Conservation (phyloP, 441 rosid species). For the Manihot esculenta region DNA sequence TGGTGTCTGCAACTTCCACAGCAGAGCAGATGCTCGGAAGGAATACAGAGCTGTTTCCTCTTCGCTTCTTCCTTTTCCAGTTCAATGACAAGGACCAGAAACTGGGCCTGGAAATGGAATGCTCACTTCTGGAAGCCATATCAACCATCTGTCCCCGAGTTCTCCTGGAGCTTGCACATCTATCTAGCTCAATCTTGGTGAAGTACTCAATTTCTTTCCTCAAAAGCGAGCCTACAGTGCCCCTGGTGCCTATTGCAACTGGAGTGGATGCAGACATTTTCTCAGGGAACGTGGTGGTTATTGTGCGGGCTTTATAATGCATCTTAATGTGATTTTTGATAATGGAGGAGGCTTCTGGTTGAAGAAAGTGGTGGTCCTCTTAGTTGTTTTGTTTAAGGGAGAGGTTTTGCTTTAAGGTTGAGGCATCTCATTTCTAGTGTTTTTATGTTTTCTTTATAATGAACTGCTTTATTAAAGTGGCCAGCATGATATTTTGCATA, state of each 20-base stretch:
- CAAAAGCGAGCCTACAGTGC: slow-evolving; percentile 80
- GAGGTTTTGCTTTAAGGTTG: slow-evolving; percentile 18
- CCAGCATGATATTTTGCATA: slow-evolving; percentile 44
- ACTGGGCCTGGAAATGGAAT: slow-evolving; percentile 41
- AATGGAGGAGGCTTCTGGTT: slow-evolving; percentile 30
- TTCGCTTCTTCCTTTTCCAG: slow-evolving; percentile 64
- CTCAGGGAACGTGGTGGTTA: slow-evolving; percentile 18
- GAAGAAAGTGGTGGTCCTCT: slow-evolving; percentile 38
- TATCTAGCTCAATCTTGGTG: slow-evolving; percentile 39
- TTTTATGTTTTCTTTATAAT: slow-evolving; percentile 13
- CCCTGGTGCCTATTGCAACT: slow-evolving; percentile 77
- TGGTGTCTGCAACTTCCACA: slow-evolving; percentile 46
- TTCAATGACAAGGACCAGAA: slow-evolving; percentile 51
- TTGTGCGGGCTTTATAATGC: slow-evolving; percentile 27
- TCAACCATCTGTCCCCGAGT: slow-evolving; percentile 26
- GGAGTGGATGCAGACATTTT: slow-evolving; percentile 51
- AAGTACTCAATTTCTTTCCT: slow-evolving; percentile 83
- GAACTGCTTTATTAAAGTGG: slow-evolving; percentile 37
- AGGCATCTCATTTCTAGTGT: slow-evolving; percentile 15
- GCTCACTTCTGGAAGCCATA: slow-evolving; percentile 34
- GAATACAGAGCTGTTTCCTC: slow-evolving; percentile 30
- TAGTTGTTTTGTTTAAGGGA: not conserved
- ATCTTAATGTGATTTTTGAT: slow-evolving; percentile 13
- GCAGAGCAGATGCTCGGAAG: slow-evolving; percentile 59
- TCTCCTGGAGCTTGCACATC: slow-evolving; percentile 33